Conservation (phyloP, 2,329 filamentous ascomycete genomes). For the Ascochyta koolunga region DNA sequence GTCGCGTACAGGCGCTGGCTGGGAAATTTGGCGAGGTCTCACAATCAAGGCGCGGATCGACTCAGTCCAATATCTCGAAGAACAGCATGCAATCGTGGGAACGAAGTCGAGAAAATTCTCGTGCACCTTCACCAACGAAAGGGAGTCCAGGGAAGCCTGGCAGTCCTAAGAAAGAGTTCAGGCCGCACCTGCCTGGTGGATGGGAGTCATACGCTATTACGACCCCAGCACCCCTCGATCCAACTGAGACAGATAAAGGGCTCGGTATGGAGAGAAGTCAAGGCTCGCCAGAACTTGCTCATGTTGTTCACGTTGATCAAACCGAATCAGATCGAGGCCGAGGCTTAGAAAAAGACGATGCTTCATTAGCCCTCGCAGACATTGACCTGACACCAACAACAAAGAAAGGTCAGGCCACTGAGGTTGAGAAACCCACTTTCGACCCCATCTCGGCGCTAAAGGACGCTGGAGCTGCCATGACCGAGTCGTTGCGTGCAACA, state of each 20-base stretch:
- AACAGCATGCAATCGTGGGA: constrained; percentile 50
- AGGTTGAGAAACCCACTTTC: constrained; percentile 19
- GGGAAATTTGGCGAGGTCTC: constrained; percentile 56
- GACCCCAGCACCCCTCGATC: constrained; percentile 41
- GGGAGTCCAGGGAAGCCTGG: constrained; percentile 44
- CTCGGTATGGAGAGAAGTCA: constrained; percentile 18
- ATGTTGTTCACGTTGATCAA: constrained; percentile 34
- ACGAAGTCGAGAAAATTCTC: constrained; percentile 46
- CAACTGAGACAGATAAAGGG: constrained; percentile 37
- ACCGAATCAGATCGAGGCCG: constrained; percentile 35
- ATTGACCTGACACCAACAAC: constrained; percentile 47
- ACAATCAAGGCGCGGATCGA: constrained; percentile 54
- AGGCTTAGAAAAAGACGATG: constrained; percentile 7
- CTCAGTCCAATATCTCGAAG: constrained; percentile 50
- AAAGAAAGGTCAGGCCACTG: constrained; percentile 38
- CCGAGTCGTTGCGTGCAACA: constrained; percentile 52
- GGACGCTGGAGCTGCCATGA: constrained; percentile 56
- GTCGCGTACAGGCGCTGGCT: constrained; percentile 58
- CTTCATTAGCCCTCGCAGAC: constrained; percentile 30
- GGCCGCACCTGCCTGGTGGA: constrained; percentile 59
- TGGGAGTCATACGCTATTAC: constrained; percentile 59
- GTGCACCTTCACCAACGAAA: constrained; percentile 41
- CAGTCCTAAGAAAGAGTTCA: constrained; percentile 48
- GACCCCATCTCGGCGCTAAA: constrained; percentile 53
- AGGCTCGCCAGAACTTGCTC: constrained; percentile 31